Percentiles rank a stretch among this genome's conserved stretches.
phyloP scores from a whole-genome alignment of 2,329 filamentous ascomycete species.

The Septoria petroselini region DNA sequence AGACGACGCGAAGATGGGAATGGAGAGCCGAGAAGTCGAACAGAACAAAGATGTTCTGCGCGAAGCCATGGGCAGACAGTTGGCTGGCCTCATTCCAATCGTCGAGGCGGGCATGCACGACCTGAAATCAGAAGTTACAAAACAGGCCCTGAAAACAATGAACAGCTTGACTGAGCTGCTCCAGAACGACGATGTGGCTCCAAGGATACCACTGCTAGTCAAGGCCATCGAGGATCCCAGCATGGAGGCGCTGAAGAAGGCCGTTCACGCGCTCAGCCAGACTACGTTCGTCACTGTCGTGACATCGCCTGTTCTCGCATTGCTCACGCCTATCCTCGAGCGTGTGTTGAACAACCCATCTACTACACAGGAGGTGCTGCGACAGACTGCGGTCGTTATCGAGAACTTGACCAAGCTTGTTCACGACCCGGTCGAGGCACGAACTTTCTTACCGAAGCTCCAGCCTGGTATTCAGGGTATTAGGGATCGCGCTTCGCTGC shows the following conservation, averaged over 20 bases:
- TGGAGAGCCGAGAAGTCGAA: conserved; percentile 81
- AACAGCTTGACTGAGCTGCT: conserved; percentile 82
- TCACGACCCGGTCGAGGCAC: conserved; percentile 89
- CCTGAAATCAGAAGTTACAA: conserved; percentile 79
- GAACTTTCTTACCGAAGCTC: conserved; percentile 91
- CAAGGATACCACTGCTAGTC: conserved; percentile 85
- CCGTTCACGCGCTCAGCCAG: conserved; percentile 92
- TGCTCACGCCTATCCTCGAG: conserved; percentile 91
- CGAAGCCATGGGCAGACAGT: conserved; percentile 82
- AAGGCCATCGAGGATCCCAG: conserved; percentile 95
- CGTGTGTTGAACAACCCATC: conserved; percentile 86
- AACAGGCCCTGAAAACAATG: conserved; percentile 92
- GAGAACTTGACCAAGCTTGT: conserved; percentile 98
- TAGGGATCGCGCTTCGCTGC: conserved; percentile 80
- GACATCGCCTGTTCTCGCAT: conserved; percentile 88
- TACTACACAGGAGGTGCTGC: conserved; percentile 88
- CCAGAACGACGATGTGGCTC: conserved; percentile 94
- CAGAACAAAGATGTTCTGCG: conserved; percentile 83
- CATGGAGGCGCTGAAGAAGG: conserved; percentile 82
- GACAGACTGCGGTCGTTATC: conserved; percentile 92
- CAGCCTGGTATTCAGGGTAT: conserved; percentile 91
- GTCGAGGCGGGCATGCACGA: conserved; percentile 96
- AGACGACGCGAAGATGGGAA: conserved; percentile 83
- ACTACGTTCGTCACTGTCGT: conserved; percentile 98
- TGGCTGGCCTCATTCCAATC: conserved; percentile 83